Evolutionary conservation across 352 stramenopile species (phyloP), one percentile per base, ranked within the genome.

Genomic region (Pythium folliculosum): DNA sequence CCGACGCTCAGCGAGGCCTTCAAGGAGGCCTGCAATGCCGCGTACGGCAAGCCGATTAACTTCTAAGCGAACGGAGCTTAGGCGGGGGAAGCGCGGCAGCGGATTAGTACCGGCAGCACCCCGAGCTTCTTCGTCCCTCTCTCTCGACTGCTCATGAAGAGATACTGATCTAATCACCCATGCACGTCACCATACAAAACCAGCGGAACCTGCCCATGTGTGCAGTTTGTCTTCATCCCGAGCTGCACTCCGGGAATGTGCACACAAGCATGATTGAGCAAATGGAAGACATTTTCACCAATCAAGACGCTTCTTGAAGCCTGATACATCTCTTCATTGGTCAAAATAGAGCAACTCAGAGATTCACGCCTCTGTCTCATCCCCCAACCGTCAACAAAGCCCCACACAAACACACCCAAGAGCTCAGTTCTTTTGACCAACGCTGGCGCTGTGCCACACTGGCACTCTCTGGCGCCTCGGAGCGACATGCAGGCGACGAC

Each of bases 31-130:
- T 99, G 96, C 75, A 97, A 98, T 83, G 94, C 93, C 68, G 91
- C 97, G 47, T 99, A 99, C 78, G 96, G 97, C 78, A 99, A 99
- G 84, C 94, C 97, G 49, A 99, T 99, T 81, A 98, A 99, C 86
- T 99, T 99, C 76, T 99, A 98, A 97, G 52, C 22, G 54, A 43
- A 25, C 44, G 44, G 44, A 49, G 44, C 44, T 49, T 49, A 14
- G 16, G 44, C 17, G 44, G 17, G 17, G 19, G 17, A 22, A 1
- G 25, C 13, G 50, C 27, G 27, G n/a, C n/a, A n/a, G n/a, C n/a
- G n/a, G n/a, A n/a, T n/a, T n/a, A n/a, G n/a, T n/a, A n/a, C n/a
- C n/a, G n/a, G n/a, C n/a, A n/a, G n/a, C n/a, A n/a, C n/a, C n/a
- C n/a, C n/a, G n/a, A 13, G 27, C 23, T 49, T 49, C 17, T 25